Base-by-base conservation (phyloP, 176 grass and related monocot genomes). In the Musa schizocarpa region DNA sequence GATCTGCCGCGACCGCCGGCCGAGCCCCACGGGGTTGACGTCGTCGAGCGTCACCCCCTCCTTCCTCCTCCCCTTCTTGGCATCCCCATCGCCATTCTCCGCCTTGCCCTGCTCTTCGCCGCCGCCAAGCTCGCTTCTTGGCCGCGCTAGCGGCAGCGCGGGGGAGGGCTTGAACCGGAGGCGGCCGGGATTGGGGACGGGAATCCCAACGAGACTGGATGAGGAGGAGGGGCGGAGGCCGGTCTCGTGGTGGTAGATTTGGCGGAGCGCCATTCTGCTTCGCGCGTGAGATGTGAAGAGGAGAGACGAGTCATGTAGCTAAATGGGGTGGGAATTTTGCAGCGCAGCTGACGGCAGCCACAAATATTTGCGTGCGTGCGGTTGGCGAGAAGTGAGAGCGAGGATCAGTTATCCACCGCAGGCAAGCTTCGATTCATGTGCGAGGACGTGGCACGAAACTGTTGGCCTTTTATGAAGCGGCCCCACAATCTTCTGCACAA, bases 1-100 rank as follows among this genome's bases (percentile, higher is more conserved):
- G 53, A 98, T 77, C 88, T 93, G 94, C 70, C 90, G 85, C 14
- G 90, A 98, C 10, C 81, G 85, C 3, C 94, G 90, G 10, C 94
- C 94, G 13, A 97, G 83, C 0, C 90, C 93, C 64, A 98, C 90
- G 24, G 94, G 94, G 75, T 90, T 98, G 71, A 93, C 90, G 64
- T 88, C 88, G 25, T 93, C 91, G 63, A 96, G 84, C 16, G 81
- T 68, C 20, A 75, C 52, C 19, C 69, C 81, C 61, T 79, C 80
- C 79, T 72, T 83, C 71, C 55, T 79, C 66, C 52, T 54, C 80
- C 55, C 63, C 68, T 79, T 54, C 21, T 73, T 64, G 34, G 13
- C 19, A 25, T 62, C 79, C n/a, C 53, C 81, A 52, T 57, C 76
- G 27, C 83, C 66, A 48, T 51, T 24, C 78, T 63, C 50, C 48